Evolutionary conservation across 2,329 filamentous ascomycete species (phyloP).

Genomic region (Scytalidium lignicola): DNA sequence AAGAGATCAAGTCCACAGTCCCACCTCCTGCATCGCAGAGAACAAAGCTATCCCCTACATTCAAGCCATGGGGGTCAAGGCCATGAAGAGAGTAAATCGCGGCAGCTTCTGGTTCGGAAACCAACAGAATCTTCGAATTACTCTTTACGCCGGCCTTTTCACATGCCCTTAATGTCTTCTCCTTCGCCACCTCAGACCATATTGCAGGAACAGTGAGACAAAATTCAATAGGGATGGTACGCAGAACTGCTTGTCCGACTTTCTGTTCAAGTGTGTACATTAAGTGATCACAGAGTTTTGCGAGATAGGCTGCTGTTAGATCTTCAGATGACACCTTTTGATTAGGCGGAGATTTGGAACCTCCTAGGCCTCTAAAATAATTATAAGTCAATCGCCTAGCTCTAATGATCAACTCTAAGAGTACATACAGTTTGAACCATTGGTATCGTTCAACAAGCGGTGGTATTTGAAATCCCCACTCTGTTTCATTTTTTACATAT

Average conservation of each 20-base stretch:
- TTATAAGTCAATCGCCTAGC: not conserved
- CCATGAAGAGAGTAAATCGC: conserved; percentile 44
- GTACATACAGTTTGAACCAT: conserved; percentile 11
- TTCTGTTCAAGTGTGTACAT: conserved; percentile 37
- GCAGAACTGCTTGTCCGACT: conserved; percentile 37
- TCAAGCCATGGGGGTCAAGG: conserved; percentile 35
- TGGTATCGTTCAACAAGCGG: conserved; percentile 2
- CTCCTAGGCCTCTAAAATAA: not conserved
- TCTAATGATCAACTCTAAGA: not conserved
- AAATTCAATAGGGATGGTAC: conserved; percentile 44
- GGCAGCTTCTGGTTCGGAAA: conserved; percentile 50
- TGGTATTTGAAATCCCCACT: conserved; percentile 11
- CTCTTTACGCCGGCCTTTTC: conserved; percentile 31
- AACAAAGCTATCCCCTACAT: conserved; percentile 29
- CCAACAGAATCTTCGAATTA: conserved; percentile 35
- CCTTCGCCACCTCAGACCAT: conserved; percentile 51
- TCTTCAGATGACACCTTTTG: conserved; percentile 25
- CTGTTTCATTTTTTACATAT: conserved; percentile 4
- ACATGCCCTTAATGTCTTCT: conserved; percentile 42
- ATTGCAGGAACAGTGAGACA: conserved; percentile 54
- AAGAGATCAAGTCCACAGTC: conserved; percentile 45
- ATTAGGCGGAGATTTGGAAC: conserved; percentile 21
- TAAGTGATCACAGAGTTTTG: conserved; percentile 41
- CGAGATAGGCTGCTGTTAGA: conserved; percentile 44
- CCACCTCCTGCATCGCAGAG: conserved; percentile 29